These are phyloP conservation scores for Botrytis fragariae DNA, from an alignment of 2,329 filamentous ascomycete genomes.

Conservation along the genomic window DNA sequence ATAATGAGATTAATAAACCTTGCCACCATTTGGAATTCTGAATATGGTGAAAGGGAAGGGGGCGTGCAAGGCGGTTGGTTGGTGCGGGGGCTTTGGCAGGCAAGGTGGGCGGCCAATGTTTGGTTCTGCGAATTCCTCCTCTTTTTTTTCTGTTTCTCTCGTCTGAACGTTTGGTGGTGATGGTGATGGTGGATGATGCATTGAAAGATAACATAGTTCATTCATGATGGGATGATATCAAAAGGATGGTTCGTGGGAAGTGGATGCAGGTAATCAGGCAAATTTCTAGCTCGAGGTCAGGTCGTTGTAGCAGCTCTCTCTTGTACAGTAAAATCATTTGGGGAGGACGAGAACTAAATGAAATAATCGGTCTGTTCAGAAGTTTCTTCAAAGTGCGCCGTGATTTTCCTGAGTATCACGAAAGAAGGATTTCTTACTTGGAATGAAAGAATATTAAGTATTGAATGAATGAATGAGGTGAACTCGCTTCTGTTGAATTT, in stretches of 20 bases:
- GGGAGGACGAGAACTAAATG: background rate
- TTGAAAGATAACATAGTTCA: slow-evolving; percentile 8
- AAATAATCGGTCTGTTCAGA: slow-evolving; percentile 2
- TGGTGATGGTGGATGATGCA: slow-evolving; percentile 5
- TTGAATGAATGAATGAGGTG: background rate
- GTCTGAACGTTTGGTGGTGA: slow-evolving; percentile 16
- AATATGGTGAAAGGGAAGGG: slow-evolving; percentile 15
- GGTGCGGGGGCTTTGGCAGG: slow-evolving; percentile 4
- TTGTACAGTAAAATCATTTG: slow-evolving; percentile 18
- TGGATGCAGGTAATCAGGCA: background rate
- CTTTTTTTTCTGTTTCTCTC: background rate
- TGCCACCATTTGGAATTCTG: slow-evolving; percentile 12
- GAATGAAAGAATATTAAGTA: background rate
- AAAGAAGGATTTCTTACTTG: background rate
- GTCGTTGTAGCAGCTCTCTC: slow-evolving; percentile 15
- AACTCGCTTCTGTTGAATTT: background rate
- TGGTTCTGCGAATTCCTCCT: slow-evolving; percentile 11
- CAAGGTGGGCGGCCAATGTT: slow-evolving; percentile 16
- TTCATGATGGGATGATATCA: slow-evolving; percentile 15
- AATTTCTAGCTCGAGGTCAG: slow-evolving; percentile 12
- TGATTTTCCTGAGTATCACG: background rate
- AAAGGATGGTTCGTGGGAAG: slow-evolving; percentile 4
- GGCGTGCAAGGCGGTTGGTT: background rate
- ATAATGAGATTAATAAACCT: slow-evolving; percentile 34
- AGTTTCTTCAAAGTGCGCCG: background rate